phyloP scores from a whole-genome alignment of 1,284 basidiomycete species.

The Prillingera fragicola region DNA sequence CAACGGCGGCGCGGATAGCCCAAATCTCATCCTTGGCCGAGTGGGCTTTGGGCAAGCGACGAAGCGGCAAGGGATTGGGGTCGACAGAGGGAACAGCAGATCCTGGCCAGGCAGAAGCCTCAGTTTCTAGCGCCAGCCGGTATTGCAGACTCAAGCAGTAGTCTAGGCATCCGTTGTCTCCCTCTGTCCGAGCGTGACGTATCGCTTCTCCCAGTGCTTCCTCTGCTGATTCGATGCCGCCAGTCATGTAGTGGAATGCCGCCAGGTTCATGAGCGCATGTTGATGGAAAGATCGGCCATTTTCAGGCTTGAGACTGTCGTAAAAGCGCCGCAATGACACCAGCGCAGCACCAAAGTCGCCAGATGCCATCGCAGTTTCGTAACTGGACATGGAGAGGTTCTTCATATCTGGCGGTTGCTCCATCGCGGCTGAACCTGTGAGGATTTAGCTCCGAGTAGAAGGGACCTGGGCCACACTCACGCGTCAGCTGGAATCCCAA shows the following conservation, averaged over 20 bases:
- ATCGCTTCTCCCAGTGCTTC: conserved; percentile 44
- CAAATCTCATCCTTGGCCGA: conserved; percentile 43
- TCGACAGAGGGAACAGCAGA: conserved; percentile 20
- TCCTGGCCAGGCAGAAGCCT: conserved; percentile 8
- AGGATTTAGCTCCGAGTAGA: too few species aligned
- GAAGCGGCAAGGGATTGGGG: conserved; percentile 15
- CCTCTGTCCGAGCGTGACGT: conserved; percentile 37
- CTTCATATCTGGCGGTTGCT: neutral
- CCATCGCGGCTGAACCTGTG: neutral
- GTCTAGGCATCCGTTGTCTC: conserved; percentile 40
- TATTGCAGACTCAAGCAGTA: conserved; percentile 36
- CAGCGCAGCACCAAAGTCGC: conserved; percentile 39
- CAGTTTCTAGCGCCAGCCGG: conserved; percentile 24
- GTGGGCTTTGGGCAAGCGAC: conserved; percentile 19
- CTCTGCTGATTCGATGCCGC: conserved; percentile 34
- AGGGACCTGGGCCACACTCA: too few species aligned
- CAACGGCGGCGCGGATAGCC: conserved; percentile 38
- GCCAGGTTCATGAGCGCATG: conserved; percentile 47
- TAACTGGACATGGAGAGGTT: conserved; percentile 17
- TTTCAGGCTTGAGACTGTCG: conserved; percentile 28
- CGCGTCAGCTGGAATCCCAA: neutral
- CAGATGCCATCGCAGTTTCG: conserved; percentile 27
- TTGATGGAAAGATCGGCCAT: conserved; percentile 27
- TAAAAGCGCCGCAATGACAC: conserved; percentile 40
- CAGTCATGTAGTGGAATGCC: conserved; percentile 40